Evolutionary conservation across 2,329 filamentous ascomycete species (phyloP).

Genomic region (Aspergillus phoenicis): DNA sequence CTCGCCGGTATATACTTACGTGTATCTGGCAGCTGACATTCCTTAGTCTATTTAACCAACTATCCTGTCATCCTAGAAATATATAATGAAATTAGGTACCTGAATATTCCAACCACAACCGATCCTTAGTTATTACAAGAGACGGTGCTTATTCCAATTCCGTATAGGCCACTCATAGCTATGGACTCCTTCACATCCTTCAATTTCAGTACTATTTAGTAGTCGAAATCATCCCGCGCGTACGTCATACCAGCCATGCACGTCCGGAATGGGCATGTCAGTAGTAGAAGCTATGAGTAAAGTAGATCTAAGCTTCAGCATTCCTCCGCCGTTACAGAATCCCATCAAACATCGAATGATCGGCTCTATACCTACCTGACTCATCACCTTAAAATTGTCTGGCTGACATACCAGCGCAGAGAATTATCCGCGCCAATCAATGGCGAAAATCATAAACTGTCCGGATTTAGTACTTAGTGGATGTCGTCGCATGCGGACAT

Average conservation of each 20-base stretch:
- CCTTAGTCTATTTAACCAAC: too few species aligned
- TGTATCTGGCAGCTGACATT: too few species aligned
- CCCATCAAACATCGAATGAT: neutral
- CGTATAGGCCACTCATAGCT: too few species aligned
- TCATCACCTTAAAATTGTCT: neutral
- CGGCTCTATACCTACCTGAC: neutral
- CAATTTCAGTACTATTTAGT: too few species aligned
- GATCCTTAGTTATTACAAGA: too few species aligned
- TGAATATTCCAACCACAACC: too few species aligned
- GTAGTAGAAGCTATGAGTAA: neutral
- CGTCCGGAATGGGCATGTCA: neutral
- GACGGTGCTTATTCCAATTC: too few species aligned
- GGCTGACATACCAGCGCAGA: neutral
- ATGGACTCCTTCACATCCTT: too few species aligned
- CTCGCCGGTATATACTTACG: too few species aligned
- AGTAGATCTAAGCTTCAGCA: neutral
- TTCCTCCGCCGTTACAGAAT: neutral
- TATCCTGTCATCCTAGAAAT: too few species aligned
- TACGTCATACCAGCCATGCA: neutral
- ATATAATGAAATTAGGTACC: too few species aligned
- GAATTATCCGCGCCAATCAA: neutral
- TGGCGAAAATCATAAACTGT: accelerated
- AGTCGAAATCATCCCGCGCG: neutral
- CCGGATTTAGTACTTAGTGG: neutral
- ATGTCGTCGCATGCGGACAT: neutral